phyloP scores from a whole-genome alignment of 441 rosid genomes.

The Theobroma grandiflorum region DNA sequence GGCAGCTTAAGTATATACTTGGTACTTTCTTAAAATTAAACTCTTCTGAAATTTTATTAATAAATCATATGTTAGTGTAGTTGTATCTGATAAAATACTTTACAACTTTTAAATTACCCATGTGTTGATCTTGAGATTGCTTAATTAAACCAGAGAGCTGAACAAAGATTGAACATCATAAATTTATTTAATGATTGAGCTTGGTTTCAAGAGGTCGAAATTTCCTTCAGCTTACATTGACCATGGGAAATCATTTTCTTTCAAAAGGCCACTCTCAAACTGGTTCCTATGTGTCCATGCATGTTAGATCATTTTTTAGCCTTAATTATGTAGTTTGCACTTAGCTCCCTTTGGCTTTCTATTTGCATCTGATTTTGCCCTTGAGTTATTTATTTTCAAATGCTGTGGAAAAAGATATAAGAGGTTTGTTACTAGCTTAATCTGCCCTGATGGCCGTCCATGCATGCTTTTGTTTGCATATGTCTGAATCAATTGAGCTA shows the following conservation, averaged over 20 bases:
- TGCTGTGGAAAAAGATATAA: background rate
- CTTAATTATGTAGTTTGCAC: background rate
- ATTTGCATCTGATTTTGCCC: background rate
- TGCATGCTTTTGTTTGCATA: background rate
- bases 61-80: background rate
- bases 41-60: background rate
- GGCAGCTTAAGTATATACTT: background rate
- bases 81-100: background rate
- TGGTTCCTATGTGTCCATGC: background rate
- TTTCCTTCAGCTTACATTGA: background rate
- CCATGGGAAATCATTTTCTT: background rate
- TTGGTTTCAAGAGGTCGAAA: background rate
- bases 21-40: background rate
- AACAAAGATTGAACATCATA: background rate
- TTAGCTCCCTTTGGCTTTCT: background rate
- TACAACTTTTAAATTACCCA: background rate
- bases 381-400: background rate
- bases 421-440: background rate
- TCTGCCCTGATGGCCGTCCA: background rate
- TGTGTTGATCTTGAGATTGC: background rate
- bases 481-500: background rate
- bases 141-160: background rate
- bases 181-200: constrained; percentile 5
- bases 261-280: background rate
- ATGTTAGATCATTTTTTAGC: background rate